Evolutionary conservation across 441 rosid species (phyloP), one percentile per base, ranked within the genome.

Genomic region (Macaranga tanarius): DNA sequence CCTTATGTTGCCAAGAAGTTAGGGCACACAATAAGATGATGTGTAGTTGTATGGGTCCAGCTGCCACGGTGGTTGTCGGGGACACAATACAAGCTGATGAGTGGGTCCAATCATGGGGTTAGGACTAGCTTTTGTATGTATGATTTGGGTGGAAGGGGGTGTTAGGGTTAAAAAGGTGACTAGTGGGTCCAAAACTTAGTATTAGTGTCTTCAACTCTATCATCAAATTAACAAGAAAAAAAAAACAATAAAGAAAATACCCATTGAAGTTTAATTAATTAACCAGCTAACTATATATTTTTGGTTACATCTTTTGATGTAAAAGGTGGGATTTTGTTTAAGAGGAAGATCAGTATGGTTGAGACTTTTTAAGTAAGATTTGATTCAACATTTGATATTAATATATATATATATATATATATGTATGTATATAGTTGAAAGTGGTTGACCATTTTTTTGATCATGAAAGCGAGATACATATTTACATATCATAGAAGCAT

Each of bases 21-120:
- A 64, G 88, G 90, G 84, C 83, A 80, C 88, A 82, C 75, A 55
- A 60, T 69, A 64, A 16, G 86, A 84, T 82, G 77, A 82, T 79
- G 85, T 79, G 85, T 72, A 76, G 84, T 75, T 76, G 67, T 59
- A 79, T 82, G 82, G 92, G 81, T 48, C 92, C 87, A 23, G 12
- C 57, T 52, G 62, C 79, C 81, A 85, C 44, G 84, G 85, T 76
- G 82, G 80, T 72, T 85, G 87, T 86, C 86, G 84, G 85, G 74
- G 75, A 59, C 80, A 65, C 84, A 13, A 73, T 50, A 63, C 62
- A 75, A 45, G 23, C 85, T 71, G 45, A 67, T 76, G 65, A 62
- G 82, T 80, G 80, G 89, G 89, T 28, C 87, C 84, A 67, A 54
- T 73, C 76, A 62, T 57, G 81, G 79, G 70, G 61, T 70, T 75